Conservation (phyloP, 2,329 filamentous ascomycete species). For the Emydomyces testavorans region DNA sequence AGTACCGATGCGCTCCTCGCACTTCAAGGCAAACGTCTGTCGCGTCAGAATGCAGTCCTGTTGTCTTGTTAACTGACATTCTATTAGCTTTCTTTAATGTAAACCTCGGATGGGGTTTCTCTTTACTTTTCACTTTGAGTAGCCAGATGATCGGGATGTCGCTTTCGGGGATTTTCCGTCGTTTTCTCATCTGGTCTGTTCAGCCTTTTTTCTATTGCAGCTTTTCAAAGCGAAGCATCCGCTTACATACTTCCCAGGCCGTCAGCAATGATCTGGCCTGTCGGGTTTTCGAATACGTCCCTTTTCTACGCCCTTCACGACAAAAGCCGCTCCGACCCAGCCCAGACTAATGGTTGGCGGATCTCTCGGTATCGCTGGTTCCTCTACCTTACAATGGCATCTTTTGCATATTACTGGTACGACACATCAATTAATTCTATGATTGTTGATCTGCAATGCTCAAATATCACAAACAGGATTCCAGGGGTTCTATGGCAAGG, state of each 20-base stretch:
- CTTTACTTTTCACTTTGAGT: conserved; percentile 22
- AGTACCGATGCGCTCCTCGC: conserved; percentile 22
- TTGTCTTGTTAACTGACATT: no score
- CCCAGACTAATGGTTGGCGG: conserved; percentile 49
- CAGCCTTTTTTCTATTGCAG: not conserved
- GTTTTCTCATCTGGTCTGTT: conserved; percentile 44
- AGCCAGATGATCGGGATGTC: conserved; percentile 49
- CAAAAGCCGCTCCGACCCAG: conserved; percentile 43
- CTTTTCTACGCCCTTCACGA: conserved; percentile 66
- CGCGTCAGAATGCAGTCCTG: no score
- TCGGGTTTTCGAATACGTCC: conserved; percentile 52
- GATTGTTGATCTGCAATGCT: conserved; percentile 33
- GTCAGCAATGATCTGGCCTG: conserved; percentile 63
- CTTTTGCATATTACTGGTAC: conserved; percentile 57
- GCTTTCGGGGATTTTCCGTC: conserved; percentile 50
- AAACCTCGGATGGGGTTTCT: conserved; percentile 21
- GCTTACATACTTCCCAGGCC: conserved; percentile 18
- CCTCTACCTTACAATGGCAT: conserved; percentile 43
- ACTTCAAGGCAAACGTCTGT: conserved; percentile 19
- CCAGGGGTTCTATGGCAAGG: conserved; percentile 55
- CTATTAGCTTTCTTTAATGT: conserved; percentile 19
- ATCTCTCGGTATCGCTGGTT: conserved; percentile 59
- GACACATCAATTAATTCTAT: conserved; percentile 58
- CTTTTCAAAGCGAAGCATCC: not conserved
- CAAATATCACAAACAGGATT: conserved; percentile 26